These are phyloP conservation scores for Talaromyces pinophilus DNA, from an alignment of 2,329 filamentous ascomycete genomes.

Conservation along the genomic window DNA sequence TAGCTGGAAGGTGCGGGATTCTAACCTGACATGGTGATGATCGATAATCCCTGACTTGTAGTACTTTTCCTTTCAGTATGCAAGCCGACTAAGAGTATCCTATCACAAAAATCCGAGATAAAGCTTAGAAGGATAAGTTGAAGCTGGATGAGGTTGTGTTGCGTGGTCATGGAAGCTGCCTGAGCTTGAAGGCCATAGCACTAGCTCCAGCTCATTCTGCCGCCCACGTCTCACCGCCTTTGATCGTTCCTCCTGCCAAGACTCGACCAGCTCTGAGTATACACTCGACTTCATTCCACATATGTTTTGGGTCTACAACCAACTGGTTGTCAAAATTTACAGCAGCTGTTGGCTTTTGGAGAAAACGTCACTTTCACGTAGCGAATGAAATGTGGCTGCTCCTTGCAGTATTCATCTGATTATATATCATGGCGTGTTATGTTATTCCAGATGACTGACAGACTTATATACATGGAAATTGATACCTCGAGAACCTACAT, in stretches of 20 bases:
- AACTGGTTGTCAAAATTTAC: not conserved
- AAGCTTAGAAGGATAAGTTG: constrained; percentile 9
- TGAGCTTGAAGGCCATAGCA: constrained; percentile 17
- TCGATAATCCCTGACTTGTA: not conserved
- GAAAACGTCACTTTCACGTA: not conserved
- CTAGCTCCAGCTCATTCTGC: constrained; percentile 23
- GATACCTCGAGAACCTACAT: not conserved
- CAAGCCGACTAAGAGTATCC: not conserved
- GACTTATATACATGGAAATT: not conserved
- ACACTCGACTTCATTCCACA: not conserved
- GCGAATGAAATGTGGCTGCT: not conserved
- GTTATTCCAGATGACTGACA: not conserved
- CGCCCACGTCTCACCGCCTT: constrained; percentile 15
- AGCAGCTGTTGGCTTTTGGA: not conserved
- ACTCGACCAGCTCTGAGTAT: not conserved
- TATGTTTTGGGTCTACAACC: not conserved
- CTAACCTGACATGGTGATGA: constrained; percentile 47
- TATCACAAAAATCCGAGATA: not conserved
- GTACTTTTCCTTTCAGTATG: not conserved
- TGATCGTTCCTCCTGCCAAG: constrained; percentile 3
- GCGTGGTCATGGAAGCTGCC: constrained; percentile 22
- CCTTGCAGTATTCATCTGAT: not conserved
- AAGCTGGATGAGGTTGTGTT: constrained; percentile 10
- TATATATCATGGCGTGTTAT: not conserved
- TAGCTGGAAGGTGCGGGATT: constrained; percentile 16